Evolutionary conservation across 208 protist genomes (phyloP).

Genomic region (Angomonas deanei): DNA sequence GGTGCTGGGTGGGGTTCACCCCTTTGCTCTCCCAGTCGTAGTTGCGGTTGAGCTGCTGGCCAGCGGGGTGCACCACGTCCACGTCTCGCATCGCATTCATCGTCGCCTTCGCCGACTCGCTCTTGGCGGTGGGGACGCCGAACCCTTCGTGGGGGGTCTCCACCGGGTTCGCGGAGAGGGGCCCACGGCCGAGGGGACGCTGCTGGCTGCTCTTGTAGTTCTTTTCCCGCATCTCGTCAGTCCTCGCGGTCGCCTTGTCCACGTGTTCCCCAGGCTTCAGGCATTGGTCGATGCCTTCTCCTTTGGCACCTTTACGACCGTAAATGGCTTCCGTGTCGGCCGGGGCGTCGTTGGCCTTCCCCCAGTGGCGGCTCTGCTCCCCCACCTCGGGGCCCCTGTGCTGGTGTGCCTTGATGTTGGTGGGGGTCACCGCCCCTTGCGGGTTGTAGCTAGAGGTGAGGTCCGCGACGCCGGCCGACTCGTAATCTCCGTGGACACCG

Average conservation of each 20-base stretch:
- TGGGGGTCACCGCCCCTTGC: conserved; percentile 34
- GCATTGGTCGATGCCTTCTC: conserved; percentile 43
- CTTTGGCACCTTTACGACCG: conserved; percentile 25
- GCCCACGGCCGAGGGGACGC: conserved; percentile 56
- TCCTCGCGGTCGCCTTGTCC: conserved; percentile 50
- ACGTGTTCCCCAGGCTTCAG: conserved; percentile 50
- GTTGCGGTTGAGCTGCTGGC: conserved; percentile 44
- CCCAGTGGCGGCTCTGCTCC: conserved; percentile 39
- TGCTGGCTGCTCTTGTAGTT: conserved; percentile 38
- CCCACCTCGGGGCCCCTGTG: conserved; percentile 65
- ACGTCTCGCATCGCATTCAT: conserved; percentile 45
- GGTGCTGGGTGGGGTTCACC: conserved; percentile 66
- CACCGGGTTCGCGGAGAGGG: conserved; percentile 25
- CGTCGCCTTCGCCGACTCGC: conserved; percentile 46
- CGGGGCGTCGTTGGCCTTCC: conserved; percentile 34
- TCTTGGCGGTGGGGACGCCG: conserved; percentile 30
- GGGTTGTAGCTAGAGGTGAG: conserved; percentile 72
- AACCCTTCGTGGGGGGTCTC: conserved; percentile 54
- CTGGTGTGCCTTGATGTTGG: conserved; percentile 47
- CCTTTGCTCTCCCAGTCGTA: conserved; percentile 74
- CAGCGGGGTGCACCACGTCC: conserved; percentile 45
- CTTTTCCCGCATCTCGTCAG: conserved; percentile 69
- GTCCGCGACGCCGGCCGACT: conserved; percentile 34
- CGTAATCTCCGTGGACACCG: conserved; percentile 42
- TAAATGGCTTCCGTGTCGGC: conserved; percentile 38